Evolutionary conservation across 1,139 yeast species (phyloP).

Genomic region (Saccharomyces hybrid): DNA sequence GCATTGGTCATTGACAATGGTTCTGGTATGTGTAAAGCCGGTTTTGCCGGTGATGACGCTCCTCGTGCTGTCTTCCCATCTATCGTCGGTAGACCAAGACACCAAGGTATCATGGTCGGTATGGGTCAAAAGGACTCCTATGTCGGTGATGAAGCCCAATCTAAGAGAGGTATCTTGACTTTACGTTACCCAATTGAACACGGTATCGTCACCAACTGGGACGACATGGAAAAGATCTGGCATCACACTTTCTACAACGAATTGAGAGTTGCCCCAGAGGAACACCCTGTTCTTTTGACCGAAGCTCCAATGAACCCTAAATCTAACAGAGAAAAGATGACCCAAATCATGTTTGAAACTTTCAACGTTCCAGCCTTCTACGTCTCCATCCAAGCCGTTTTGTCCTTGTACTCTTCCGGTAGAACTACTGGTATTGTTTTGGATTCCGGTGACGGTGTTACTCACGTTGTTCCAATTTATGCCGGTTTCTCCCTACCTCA

Average conservation of each 20-base stretch:
- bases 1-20: conserved; percentile 92
- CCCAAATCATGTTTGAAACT: conserved; percentile 97
- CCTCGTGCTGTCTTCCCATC: conserved; percentile 99
- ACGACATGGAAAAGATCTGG: conserved; percentile 99
- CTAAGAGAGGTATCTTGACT: conserved; percentile 99
- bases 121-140: conserved; percentile 99
- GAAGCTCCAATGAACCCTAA: conserved; percentile 99
- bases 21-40: conserved; percentile 99
- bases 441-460: conserved; percentile 99
- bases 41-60: conserved; percentile 99
- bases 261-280: conserved; percentile 98
- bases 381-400: conserved; percentile 97
- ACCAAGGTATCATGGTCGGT: conserved; percentile 99
- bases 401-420: conserved; percentile 97
- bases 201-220: conserved; percentile 99
- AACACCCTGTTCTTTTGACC: conserved; percentile 95
- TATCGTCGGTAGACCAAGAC: conserved; percentile 99
- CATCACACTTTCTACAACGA: conserved; percentile 97
- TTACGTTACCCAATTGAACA: conserved; percentile 99
- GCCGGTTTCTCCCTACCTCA: conserved; percentile 99
- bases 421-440: conserved; percentile 99
- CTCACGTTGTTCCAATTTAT: conserved; percentile 99
- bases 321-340: conserved; percentile 99
- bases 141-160: conserved; percentile 99
- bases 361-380: conserved; percentile 99